Conservation (phyloP, 1,284 basidiomycete genomes). For the Malassezia globosa region DNA sequence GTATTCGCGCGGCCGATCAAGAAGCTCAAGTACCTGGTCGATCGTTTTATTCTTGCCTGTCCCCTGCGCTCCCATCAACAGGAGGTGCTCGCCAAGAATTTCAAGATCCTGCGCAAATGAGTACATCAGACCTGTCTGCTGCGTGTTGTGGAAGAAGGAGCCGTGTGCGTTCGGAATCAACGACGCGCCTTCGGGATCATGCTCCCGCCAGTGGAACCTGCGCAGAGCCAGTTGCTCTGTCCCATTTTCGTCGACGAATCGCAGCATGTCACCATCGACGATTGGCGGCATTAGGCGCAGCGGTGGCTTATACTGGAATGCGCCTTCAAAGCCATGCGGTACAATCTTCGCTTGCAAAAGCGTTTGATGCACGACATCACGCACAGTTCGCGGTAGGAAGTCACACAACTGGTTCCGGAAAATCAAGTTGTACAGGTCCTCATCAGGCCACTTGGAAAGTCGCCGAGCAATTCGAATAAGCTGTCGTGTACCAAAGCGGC, state of each 20-base stretch:
- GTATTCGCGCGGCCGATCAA: conserved; percentile 47
- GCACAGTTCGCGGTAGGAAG: conserved; percentile 46
- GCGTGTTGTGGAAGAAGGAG: conserved; percentile 46
- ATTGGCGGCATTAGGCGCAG: conserved; percentile 21
- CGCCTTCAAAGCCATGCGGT: conserved; percentile 35
- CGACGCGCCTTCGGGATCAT: conserved; percentile 39
- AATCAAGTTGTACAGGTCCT: conserved; percentile 36
- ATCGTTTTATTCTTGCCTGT: conserved; percentile 49
- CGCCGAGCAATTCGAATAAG: conserved; percentile 45
- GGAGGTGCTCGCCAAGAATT: conserved; percentile 42
- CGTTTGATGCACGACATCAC: conserved; percentile 33
- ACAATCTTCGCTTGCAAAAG: conserved; percentile 34
- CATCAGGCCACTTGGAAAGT: conserved; percentile 35
- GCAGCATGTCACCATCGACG: conserved; percentile 17
- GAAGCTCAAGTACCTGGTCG: conserved; percentile 45
- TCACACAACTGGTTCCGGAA: conserved; percentile 44
- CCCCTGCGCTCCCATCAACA: conserved; percentile 48
- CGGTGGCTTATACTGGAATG: conserved; percentile 27
- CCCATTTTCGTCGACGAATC: conserved; percentile 25
- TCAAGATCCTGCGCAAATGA: conserved; percentile 46
- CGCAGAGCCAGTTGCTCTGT: conserved; percentile 23
- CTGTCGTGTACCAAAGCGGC: conserved; percentile 46
- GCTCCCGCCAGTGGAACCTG: conserved; percentile 29
- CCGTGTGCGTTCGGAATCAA: conserved; percentile 41
- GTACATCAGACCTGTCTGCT: conserved; percentile 41